phyloP scores from a whole-genome alignment of 495 filamentous ascomycete species.

The Tetracladium marchalianum region DNA sequence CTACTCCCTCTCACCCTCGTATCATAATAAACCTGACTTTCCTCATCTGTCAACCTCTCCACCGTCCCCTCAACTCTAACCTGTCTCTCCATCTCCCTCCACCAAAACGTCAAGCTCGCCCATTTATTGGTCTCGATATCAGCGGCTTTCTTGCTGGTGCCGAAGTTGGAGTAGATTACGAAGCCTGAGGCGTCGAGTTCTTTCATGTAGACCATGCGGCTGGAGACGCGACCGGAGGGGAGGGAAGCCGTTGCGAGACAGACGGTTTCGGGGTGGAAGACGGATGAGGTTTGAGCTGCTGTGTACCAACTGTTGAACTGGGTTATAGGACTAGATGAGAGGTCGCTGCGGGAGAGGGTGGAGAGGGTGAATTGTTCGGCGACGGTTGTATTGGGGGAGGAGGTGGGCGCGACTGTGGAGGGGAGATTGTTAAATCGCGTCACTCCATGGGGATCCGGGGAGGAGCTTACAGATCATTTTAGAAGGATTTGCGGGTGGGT shows the following conservation, averaged over 20 bases:
- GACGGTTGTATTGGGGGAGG: conserved; percentile 28
- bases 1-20: conserved; percentile 69
- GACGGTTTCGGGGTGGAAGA: conserved; percentile 67
- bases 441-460: background rate
- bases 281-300: conserved; percentile 46
- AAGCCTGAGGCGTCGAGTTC: conserved; percentile 72
- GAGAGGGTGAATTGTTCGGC: conserved; percentile 55
- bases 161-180: conserved; percentile 90
- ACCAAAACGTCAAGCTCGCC: conserved; percentile 70
- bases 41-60: conserved; percentile 55
- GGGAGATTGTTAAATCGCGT: conserved; percentile 22
- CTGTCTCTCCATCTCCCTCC: conserved; percentile 67
- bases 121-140: conserved; percentile 58
- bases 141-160: conserved; percentile 56
- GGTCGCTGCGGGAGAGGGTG: conserved; percentile 40
- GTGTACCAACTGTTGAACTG: conserved; percentile 89
- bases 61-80: conserved; percentile 72
- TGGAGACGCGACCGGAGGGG: conserved; percentile 73
- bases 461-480: conserved; percentile 43
- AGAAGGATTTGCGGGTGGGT: conserved; percentile 27
- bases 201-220: conserved; percentile 86
- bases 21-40: conserved; percentile 82
- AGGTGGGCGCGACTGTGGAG: conserved; percentile 31
- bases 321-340: conserved; percentile 48
- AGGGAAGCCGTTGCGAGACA: conserved; percentile 77